Evolutionary conservation across 2,329 filamentous ascomycete species (phyloP).

Genomic region (Stachybotrys echinatus): DNA sequence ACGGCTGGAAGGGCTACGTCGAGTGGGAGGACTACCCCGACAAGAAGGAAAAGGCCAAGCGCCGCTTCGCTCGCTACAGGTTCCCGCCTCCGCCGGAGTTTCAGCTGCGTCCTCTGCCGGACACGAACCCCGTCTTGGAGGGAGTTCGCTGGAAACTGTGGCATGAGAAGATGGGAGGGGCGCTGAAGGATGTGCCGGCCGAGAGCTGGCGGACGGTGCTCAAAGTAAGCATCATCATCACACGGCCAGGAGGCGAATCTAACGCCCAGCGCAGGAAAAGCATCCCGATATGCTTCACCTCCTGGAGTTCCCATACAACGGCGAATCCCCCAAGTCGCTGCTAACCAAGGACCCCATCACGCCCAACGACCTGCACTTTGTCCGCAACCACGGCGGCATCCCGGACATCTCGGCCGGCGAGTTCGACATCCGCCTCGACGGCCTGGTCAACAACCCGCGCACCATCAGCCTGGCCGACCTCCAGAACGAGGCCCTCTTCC

Average conservation of each 20-base stretch:
- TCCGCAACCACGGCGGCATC: conserved; percentile 68
- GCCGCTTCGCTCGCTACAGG: conserved; percentile 31
- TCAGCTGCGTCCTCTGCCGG: conserved; percentile 48
- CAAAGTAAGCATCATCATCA: no score
- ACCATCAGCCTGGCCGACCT: conserved; percentile 54
- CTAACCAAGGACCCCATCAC: conserved; percentile 53
- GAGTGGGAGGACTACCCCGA: conserved; percentile 68
- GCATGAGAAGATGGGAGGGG: conserved; percentile 42
- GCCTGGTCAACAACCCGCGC: conserved; percentile 54
- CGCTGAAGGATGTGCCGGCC: conserved; percentile 42
- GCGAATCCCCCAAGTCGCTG: conserved; percentile 55
- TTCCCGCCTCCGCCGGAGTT: conserved; percentile 43
- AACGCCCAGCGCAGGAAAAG: conserved; percentile 36
- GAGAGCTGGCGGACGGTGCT: conserved; percentile 53
- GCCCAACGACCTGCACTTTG: conserved; percentile 53
- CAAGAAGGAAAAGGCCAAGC: conserved; percentile 55
- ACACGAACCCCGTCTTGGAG: conserved; percentile 51
- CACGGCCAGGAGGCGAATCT: no score
- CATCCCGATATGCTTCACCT: conserved; percentile 56
- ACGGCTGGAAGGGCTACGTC: conserved; percentile 36
- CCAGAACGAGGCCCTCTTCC: conserved; percentile 54
- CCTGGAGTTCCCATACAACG: conserved; percentile 60
- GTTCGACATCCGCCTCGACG: conserved; percentile 51
- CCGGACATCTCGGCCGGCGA: conserved; percentile 56
- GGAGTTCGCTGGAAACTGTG: conserved; percentile 54